Base-by-base conservation (phyloP, 129 eudicot genomes). In the Saussurea involucrata region DNA sequence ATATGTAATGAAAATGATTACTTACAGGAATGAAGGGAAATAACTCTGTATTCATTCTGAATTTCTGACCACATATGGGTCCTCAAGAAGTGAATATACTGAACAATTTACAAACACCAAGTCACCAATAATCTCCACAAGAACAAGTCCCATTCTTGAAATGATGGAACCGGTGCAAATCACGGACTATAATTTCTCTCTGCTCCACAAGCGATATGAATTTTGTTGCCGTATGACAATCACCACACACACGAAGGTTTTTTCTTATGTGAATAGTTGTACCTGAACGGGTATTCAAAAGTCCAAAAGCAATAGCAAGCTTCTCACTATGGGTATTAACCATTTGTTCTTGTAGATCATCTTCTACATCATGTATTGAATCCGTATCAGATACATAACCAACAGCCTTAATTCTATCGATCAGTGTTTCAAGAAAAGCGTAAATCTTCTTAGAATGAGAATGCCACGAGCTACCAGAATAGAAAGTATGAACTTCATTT, bases 51-150 rank as follows among this genome's bases (percentile, higher is more conserved):
- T 53, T 53, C 61, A 17, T n/a, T 53, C 60, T 49, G 60, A 49
- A 49, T 49, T 15, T 49, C 60, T 49, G 60, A 49, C 60, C 21
- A 49, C 60, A 49, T 49, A 49, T 49, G 3, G 57, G n/a, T 44
- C 18, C 63, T 55, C 24, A 55, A 46, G 63, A n/a, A 24, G 36
- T 66, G 36, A 29, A 31, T 15, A 66, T 8, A 9, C 37, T n/a
- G 22, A 66, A 66, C 37, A 25, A 25, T 6, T 29, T 29, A 33
- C 34, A 27, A 18, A 13, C 24, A 66, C 66, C 44, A 36, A 72
- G 55, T 91, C 84, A 95, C 99, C 99, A 95, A 68, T 92, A 95
- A 81, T 89, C 99, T 40, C 97, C 90, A 81, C 99, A 92, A 12
- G 99, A 92, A 84, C 99, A 95, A 1, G 32, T 11, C 37, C 97